phyloP scores from a whole-genome alignment of 2,329 filamentous ascomycete species.

The Plenodomus biglobosus region DNA sequence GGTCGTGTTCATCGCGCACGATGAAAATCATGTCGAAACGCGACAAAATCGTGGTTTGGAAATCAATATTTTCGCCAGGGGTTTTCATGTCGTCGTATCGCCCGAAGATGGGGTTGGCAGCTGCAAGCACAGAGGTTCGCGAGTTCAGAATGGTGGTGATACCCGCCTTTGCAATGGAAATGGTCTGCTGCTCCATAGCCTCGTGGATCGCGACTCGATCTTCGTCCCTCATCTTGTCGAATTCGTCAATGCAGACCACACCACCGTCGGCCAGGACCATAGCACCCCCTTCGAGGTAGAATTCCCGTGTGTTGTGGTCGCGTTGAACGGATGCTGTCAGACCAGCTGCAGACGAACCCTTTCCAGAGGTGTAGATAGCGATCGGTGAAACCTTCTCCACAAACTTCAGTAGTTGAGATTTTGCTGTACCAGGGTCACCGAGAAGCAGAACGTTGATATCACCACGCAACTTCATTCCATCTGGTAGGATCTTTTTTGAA shows the following conservation, averaged over 20 bases:
- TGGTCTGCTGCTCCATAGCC: slow-evolving; percentile 99
- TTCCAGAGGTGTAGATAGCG: slow-evolving; percentile 97
- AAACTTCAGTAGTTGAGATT: slow-evolving; percentile 95
- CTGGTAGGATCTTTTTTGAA: slow-evolving; percentile 95
- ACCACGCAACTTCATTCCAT: slow-evolving; percentile 95
- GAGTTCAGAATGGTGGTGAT: slow-evolving; percentile 98
- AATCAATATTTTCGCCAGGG: slow-evolving; percentile 97
- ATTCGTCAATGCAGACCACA: slow-evolving; percentile 98
- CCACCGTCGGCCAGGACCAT: slow-evolving; percentile 98
- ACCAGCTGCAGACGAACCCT: slow-evolving; percentile 96
- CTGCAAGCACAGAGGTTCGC: slow-evolving; percentile 89
- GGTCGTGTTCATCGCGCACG: slow-evolving; percentile 90
- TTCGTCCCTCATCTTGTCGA: slow-evolving; percentile 99
- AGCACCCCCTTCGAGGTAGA: slow-evolving; percentile 95
- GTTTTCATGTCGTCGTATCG: slow-evolving; percentile 98
- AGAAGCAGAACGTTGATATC: slow-evolving; percentile 97
- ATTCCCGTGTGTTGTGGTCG: slow-evolving; percentile 88
- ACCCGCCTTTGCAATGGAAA: slow-evolving; percentile 96
- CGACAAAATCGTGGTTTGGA: slow-evolving; percentile 96
- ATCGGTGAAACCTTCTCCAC: slow-evolving; percentile 96
- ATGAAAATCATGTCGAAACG: slow-evolving; percentile 99
- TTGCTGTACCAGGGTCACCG: slow-evolving; percentile 96
- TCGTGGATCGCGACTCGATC: slow-evolving; percentile 98
- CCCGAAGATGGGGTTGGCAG: slow-evolving; percentile 96
- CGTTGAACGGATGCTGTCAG: slow-evolving; percentile 95